A percentile compares a stretch with the other conserved stretches of the same genome.
Conservation (phyloP, 805 yeast genomes). For the Soucietia sequanensis region DNA sequence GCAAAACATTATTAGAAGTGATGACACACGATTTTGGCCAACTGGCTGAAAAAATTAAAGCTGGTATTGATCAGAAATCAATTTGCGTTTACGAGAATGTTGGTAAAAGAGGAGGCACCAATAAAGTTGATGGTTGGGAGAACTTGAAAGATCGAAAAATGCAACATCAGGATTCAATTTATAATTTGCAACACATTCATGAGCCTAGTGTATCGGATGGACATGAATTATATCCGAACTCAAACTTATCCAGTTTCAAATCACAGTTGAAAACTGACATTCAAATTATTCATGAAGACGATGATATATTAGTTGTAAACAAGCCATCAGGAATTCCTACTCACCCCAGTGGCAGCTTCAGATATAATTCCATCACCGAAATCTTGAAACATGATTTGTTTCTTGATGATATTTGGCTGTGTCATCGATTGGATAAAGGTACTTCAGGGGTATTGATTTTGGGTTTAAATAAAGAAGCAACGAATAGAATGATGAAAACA, state of each 20-base stretch:
- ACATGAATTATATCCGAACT: too few species aligned
- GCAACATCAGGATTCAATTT: conserved; percentile 26
- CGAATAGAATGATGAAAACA: conserved; percentile 27
- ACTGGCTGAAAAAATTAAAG: conserved; percentile 15
- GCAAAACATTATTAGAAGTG: conserved; percentile 28
- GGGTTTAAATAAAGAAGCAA: conserved; percentile 34
- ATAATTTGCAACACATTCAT: conserved; percentile 39
- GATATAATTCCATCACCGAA: conserved; percentile 44
- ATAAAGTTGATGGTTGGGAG: conserved; percentile 20
- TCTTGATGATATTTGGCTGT: conserved; percentile 35
- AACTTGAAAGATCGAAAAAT: conserved; percentile 10
- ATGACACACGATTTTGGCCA: conserved; percentile 36
- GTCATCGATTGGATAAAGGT: conserved; percentile 50
- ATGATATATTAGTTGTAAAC: conserved; percentile 40
- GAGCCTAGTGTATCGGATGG: conserved; percentile 39
- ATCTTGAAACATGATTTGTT: conserved; percentile 32
- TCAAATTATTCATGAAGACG: conserved; percentile 34
- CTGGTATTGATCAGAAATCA: conserved; percentile 21
- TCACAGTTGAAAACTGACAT: conserved; percentile 10
- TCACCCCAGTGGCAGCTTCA: conserved; percentile 49
- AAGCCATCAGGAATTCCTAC: conserved; percentile 57
- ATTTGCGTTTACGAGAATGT: conserved; percentile 24
- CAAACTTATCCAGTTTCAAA: neutral
- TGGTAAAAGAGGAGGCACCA: conserved; percentile 16
- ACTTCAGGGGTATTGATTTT: conserved; percentile 52